Conservation (phyloP, 768 basidiomycete genomes). For the Mycena rosella region DNA sequence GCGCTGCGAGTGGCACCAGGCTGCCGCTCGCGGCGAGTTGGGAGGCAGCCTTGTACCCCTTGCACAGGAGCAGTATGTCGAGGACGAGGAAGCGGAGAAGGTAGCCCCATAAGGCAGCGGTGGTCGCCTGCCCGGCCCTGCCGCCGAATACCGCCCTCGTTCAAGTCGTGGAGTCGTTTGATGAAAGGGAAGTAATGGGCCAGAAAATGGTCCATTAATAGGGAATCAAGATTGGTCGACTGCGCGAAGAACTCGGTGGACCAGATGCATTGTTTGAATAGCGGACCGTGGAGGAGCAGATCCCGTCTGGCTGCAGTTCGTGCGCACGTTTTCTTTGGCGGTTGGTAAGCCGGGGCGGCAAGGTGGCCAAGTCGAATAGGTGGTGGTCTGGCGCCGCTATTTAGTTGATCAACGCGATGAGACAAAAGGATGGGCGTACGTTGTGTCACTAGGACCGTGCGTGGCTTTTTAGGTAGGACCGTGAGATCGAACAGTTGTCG, state of each 20-base stretch:
- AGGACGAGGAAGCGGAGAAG: slow-evolving; percentile 2
- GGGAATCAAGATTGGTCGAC: not conserved
- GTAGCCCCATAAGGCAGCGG: not conserved
- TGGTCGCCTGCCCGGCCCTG: no score
- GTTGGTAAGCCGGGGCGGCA: no score
- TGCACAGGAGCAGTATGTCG: slow-evolving; percentile 1
- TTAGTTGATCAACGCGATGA: not conserved
- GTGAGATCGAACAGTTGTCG: not conserved
- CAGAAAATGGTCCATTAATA: not conserved
- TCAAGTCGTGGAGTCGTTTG: not conserved
- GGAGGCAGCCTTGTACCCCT: not conserved
- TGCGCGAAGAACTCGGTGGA: not conserved
- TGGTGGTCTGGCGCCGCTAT: not conserved
- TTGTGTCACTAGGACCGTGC: not conserved
- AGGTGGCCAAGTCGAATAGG: not conserved
- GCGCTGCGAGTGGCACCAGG: not conserved
- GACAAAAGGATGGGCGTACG: not conserved
- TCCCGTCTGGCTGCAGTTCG: no score
- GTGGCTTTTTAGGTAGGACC: not conserved
- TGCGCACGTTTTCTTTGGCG: no score
- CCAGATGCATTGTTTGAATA: slow-evolving; percentile 7
- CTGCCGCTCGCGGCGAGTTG: not conserved
- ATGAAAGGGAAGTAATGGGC: slow-evolving; percentile 4
- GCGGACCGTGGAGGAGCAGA: not conserved
- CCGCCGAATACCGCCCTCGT: not conserved